These are phyloP conservation scores for Coemansia sp. DNA, from an alignment of 192 early-diverging fungal species.

Conservation along the genomic window DNA sequence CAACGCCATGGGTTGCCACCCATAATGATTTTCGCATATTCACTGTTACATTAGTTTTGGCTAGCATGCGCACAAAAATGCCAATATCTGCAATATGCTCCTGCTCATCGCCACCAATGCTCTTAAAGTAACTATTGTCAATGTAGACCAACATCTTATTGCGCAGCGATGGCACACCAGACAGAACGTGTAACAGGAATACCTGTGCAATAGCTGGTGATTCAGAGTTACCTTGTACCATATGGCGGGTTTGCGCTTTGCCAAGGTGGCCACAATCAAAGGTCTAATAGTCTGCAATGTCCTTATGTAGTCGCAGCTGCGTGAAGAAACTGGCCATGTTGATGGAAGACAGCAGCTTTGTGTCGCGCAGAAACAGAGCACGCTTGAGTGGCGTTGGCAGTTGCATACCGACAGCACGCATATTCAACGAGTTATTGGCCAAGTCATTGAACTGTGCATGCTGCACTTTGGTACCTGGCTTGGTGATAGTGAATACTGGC, in stretches of 20 bases:
- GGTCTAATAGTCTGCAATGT: slow-evolving; percentile 8
- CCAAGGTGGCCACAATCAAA: background rate
- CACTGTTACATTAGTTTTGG: slow-evolving; percentile 9
- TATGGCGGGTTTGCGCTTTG: background rate
- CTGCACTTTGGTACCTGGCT: too few species aligned
- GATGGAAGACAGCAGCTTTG: background rate
- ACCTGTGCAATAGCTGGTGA: slow-evolving; percentile 27
- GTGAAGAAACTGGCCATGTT: slow-evolving; percentile 12
- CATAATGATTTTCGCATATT: slow-evolving; percentile 8
- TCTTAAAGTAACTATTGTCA: slow-evolving; percentile 28
- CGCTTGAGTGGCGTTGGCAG: slow-evolving; percentile 4
- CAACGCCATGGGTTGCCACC: background rate
- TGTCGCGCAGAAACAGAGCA: slow-evolving; percentile 4
- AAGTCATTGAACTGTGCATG: too few species aligned
- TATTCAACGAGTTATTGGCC: slow-evolving; percentile 19
- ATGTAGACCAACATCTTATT: slow-evolving; percentile 20
- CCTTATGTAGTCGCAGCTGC: background rate
- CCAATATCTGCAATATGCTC: slow-evolving; percentile 14
- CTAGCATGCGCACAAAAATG: background rate
- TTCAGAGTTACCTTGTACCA: slow-evolving; percentile 30
- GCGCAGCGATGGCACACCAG: background rate
- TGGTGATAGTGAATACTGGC: too few species aligned
- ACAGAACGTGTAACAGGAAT: slow-evolving; percentile 13
- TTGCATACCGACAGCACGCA: slow-evolving; percentile 15
- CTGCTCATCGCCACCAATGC: slow-evolving; percentile 1